Evolutionary conservation across 805 yeast genomes (phyloP).

Genomic region (Tetrapisispora fleetii): DNA sequence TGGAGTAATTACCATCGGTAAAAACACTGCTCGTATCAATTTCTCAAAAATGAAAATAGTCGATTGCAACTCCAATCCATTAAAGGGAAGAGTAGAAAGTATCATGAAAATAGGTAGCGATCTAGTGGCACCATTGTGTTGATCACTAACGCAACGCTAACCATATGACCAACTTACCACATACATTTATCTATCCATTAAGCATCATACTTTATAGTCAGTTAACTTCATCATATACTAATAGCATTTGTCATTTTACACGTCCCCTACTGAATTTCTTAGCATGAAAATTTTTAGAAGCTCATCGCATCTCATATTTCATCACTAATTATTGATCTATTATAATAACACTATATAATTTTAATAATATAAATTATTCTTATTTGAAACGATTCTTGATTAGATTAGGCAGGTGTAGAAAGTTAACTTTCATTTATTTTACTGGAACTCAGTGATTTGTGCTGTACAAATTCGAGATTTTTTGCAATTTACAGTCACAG

Average conservation of each 20-base stretch:
- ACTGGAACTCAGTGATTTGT: no score
- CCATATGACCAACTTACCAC: not conserved
- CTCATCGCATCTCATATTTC: not conserved
- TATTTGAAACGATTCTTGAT: not conserved
- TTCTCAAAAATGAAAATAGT: slow-evolving; percentile 55
- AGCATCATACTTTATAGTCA: no score
- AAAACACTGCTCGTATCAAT: slow-evolving; percentile 58
- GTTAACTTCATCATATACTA: not conserved
- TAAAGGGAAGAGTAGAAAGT: slow-evolving; percentile 74
- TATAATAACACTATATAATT: not conserved
- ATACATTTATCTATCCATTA: no score
- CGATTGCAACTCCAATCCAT: slow-evolving; percentile 60
- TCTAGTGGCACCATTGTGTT: slow-evolving; percentile 75
- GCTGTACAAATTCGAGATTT: no score
- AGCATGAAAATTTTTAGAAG: not conserved
- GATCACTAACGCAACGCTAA: slow-evolving; percentile 6
- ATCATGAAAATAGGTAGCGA: slow-evolving; percentile 68
- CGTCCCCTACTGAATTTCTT: not conserved
- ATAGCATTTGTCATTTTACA: slow-evolving; percentile 1
- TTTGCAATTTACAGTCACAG: no score
- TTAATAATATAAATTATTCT: not conserved
- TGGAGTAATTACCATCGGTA: slow-evolving; percentile 67
- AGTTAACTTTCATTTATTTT: no score
- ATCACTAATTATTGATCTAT: not conserved
- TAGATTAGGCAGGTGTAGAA: no score